Conservation (phyloP, 108 stramenopile genomes). For the Cyclotella baltica region DNA sequence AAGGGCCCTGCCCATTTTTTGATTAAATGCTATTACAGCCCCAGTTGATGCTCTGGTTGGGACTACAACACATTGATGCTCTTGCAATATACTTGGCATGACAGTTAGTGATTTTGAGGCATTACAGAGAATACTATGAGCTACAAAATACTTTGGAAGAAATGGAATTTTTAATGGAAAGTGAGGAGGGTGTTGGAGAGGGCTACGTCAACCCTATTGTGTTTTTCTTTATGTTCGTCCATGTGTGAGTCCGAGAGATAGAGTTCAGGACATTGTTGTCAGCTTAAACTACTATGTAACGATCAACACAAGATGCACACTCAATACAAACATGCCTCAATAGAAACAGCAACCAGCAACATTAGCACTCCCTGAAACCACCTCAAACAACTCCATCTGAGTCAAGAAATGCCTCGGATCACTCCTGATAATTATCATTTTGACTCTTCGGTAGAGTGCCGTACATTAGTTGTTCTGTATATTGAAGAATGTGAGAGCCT, state of each 20-base stretch:
- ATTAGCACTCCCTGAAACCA: slow-evolving; percentile 90
- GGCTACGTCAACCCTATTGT: slow-evolving; percentile 93
- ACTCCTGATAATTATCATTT: slow-evolving; percentile 67
- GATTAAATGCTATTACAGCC: no score
- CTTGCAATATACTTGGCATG: no score
- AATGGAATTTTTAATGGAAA: no score
- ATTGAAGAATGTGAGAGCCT: slow-evolving; percentile 68
- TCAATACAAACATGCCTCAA: slow-evolving; percentile 59
- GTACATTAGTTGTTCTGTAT: slow-evolving; percentile 68
- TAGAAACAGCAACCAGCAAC: slow-evolving; percentile 78
- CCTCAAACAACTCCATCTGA: slow-evolving; percentile 83
- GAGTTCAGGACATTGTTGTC: slow-evolving; percentile 28
- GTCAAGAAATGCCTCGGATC: slow-evolving; percentile 83
- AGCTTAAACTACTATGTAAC: slow-evolving; percentile 24
- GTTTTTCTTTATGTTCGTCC: slow-evolving; percentile 56
- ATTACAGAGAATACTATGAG: no score
- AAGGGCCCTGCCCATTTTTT: no score
- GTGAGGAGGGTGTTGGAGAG: slow-evolving; percentile 90
- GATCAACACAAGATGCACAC: slow-evolving; percentile 1
- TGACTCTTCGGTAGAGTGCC: slow-evolving; percentile 65
- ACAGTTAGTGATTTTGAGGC: no score
- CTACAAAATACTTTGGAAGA: no score
- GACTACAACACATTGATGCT: no score
- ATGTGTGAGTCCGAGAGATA: slow-evolving; percentile 45
- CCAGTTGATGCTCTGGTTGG: no score